Evolutionary conservation across 2,329 filamentous ascomycete species (phyloP), one percentile per base, ranked within the genome.

Genomic region (Pseudogymnoascus sp.): DNA sequence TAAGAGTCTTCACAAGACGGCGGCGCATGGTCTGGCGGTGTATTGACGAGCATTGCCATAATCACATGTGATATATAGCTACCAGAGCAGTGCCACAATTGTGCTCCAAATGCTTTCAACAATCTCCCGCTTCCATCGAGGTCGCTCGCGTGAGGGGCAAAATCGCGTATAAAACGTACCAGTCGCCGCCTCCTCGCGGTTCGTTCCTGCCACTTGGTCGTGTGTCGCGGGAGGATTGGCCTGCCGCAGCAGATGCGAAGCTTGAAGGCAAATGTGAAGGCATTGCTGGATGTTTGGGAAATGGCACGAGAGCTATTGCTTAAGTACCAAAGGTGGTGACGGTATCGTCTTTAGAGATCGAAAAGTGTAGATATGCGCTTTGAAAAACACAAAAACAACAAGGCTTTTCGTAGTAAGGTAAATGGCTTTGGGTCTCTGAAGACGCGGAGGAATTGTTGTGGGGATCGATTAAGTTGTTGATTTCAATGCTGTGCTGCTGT

Each of bases 171-270:
- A 47, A 81, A 47, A 81, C 86, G 75, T 81, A 91, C 88, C 88
- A 91, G 75, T 91, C 88, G 77, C 84, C 86, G 74, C 83, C 83
- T 67, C 77, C 77, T 73, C 83, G 80, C 64, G 78, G 78, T 68
- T 84, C 83, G 70, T 74, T 78, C 76, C 81, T 84, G 74, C 74
- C 77, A 73, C 80, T 83, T 76, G 75, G 76, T 77, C 80, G 81
- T 69, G 78, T 74, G 74, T 83, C 84, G 73, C 81, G 83, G 73
- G 79, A 77, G 70, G 81, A 86, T 75, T 90, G 88, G 75, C 88
- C 88, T 73, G 89, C 88, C 68, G 89, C 89, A 70, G 89, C 89
- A 72, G 89, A 91, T 74, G 89, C 89, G 77, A 92, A 92, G 81
- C 87, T 92, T 69, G 89, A 90, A 70, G 88, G 86, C 75, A 91